Conservation (phyloP, 352 stramenopile genomes). For the Pythium oligandrum region DNA sequence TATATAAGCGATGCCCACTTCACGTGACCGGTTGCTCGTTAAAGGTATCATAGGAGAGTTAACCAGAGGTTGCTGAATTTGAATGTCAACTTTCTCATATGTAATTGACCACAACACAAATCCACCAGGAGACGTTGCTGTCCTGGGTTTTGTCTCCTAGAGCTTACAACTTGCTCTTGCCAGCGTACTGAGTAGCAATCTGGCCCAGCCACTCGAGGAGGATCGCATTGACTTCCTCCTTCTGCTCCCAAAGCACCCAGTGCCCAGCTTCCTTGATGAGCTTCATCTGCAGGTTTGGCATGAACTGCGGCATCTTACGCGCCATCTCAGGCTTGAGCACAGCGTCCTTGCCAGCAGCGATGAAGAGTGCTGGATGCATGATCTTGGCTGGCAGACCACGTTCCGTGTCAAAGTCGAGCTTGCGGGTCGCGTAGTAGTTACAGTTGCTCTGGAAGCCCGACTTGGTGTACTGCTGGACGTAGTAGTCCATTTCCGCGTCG, state of each 20-base stretch:
- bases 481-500: slow-evolving; percentile 54
- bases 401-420: slow-evolving; percentile 57
- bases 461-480: slow-evolving; percentile 46
- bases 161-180: not conserved
- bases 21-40: too few relatives aligned
- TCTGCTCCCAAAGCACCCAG: slow-evolving; percentile 62
- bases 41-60: too few relatives aligned
- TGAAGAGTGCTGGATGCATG: slow-evolving; percentile 54
- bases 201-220: slow-evolving; percentile 35
- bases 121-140: not conserved
- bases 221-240: slow-evolving; percentile 33
- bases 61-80: too few relatives aligned
- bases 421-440: slow-evolving; percentile 53
- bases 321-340: slow-evolving; percentile 57
- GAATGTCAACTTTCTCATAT: too few relatives aligned
- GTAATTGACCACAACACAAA: too few relatives aligned
- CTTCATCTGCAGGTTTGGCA: slow-evolving; percentile 50
- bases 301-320: slow-evolving; percentile 41
- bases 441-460: slow-evolving; percentile 54
- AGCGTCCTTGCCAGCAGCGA: slow-evolving; percentile 45
- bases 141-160: not conserved
- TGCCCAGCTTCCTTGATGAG: slow-evolving; percentile 48
- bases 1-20: too few relatives aligned
- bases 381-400: slow-evolving; percentile 24
- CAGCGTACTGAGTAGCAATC: slow-evolving; percentile 7